phyloP scores from a whole-genome alignment of 306 rosid genomes.

The Senna siamea region DNA sequence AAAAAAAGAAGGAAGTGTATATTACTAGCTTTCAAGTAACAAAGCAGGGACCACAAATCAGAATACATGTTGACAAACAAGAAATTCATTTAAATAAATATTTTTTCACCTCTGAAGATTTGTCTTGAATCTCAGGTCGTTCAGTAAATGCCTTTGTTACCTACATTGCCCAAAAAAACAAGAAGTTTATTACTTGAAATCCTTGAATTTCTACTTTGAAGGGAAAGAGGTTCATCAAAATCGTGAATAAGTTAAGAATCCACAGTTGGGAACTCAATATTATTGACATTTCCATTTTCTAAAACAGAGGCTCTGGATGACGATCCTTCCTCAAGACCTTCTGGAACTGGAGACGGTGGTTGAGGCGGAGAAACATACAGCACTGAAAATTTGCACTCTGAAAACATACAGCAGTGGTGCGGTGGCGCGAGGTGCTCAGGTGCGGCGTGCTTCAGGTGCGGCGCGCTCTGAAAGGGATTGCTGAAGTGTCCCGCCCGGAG shows the following conservation, averaged over 20 bases:
- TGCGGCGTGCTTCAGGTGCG: no score
- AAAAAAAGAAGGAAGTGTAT: neutral
- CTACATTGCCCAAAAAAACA: constrained; percentile 52
- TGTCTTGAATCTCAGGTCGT: constrained; percentile 55
- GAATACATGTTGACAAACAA: constrained; percentile 30
- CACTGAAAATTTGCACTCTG: constrained; percentile 95
- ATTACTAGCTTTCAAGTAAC: neutral
- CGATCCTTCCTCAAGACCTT: constrained; percentile 96
- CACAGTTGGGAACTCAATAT: constrained; percentile 60
- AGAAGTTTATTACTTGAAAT: constrained; percentile 30
- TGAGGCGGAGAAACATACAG: constrained; percentile 86
- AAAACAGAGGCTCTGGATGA: constrained; percentile 88
- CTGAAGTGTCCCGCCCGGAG: no score
- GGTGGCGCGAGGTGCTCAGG: no score
- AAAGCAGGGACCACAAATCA: constrained; percentile 21
- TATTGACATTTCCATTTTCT: constrained; percentile 73
- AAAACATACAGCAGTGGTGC: no score
- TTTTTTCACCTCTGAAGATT: constrained; percentile 72
- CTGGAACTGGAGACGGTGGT: constrained; percentile 96
- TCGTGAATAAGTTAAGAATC: constrained; percentile 45
- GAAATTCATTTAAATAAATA: neutral
- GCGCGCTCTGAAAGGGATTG: no score
- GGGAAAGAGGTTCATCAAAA: constrained; percentile 18
- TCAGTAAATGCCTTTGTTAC: constrained; percentile 61
- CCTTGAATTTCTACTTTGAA: neutral